A percentile compares a stretch with the other conserved stretches of the same genome.
Evolutionary conservation across 495 filamentous ascomycete genomes (phyloP).

Genomic region (Penicillium bovifimosum): DNA sequence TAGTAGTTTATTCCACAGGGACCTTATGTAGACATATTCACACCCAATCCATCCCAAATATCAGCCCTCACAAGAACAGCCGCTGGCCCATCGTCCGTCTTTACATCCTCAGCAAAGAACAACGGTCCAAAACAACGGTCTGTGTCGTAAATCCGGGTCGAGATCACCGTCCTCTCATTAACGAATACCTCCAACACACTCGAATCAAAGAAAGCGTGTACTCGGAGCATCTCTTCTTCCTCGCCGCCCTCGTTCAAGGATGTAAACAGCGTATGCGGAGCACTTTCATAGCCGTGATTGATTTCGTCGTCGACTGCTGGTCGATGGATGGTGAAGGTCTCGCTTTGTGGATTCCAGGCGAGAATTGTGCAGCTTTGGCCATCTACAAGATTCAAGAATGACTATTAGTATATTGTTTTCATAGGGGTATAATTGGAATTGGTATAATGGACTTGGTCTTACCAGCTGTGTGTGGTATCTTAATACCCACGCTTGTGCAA

Average conservation of each 20-base stretch:
- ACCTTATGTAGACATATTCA: too few species aligned
- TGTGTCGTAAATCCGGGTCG: slow-evolving; percentile 30
- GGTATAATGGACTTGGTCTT: slow-evolving; percentile 1
- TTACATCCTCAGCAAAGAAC: slow-evolving; percentile 25
- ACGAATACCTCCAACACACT: slow-evolving; percentile 40
- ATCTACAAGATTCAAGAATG: slow-evolving; percentile 9
- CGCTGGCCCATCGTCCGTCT: neutral
- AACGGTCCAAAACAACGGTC: slow-evolving; percentile 14
- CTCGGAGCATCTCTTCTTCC: slow-evolving; percentile 30
- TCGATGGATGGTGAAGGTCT: slow-evolving; percentile 33
- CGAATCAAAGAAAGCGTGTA: slow-evolving; percentile 34
- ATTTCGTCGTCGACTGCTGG: slow-evolving; percentile 20
- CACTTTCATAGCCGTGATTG: slow-evolving; percentile 28
- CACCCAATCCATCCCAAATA: slow-evolving; percentile 30
- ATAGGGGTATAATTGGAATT: too few species aligned
- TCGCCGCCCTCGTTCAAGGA: slow-evolving; percentile 10
- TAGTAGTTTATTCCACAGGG: too few species aligned
- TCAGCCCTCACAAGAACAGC: slow-evolving; percentile 20
- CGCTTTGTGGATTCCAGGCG: slow-evolving; percentile 23
- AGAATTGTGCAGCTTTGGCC: slow-evolving; percentile 20
- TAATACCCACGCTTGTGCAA: slow-evolving; percentile 27
- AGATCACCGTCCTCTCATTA: slow-evolving; percentile 35
- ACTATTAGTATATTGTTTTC: neutral
- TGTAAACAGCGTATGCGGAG: slow-evolving; percentile 37
- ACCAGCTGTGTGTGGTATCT: slow-evolving; percentile 26